Evolutionary conservation across 371 early-diverging fungal genomes (phyloP).

Genomic region (Mucor ambiguus): DNA sequence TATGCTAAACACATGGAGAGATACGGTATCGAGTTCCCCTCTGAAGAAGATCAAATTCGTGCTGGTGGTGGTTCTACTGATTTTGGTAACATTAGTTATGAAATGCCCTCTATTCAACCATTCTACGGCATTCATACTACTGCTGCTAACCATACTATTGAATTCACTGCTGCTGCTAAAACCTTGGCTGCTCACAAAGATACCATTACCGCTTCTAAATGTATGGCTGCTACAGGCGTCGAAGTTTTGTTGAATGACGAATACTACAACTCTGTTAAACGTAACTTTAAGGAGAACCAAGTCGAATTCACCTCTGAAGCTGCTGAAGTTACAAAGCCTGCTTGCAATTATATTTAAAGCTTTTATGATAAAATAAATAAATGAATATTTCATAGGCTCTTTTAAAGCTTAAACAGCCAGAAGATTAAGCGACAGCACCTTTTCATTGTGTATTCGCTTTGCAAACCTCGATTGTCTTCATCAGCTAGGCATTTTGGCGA

Average conservation of each 20-base stretch:
- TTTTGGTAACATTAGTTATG: conserved; percentile 74
- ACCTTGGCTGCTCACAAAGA: conserved; percentile 62
- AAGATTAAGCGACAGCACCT: no score
- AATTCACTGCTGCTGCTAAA: conserved; percentile 64
- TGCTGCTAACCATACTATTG: conserved; percentile 67
- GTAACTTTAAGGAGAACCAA: conserved; percentile 19
- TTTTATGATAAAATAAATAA: not conserved
- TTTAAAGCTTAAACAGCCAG: no score
- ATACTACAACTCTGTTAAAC: conserved; percentile 23
- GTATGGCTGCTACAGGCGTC: conserved; percentile 28
- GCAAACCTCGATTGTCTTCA: no score
- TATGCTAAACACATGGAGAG: conserved; percentile 61
- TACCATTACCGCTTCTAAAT: conserved; percentile 44
- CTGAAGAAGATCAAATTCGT: conserved; percentile 43
- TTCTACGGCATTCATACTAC: conserved; percentile 39
- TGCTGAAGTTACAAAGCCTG: not conserved
- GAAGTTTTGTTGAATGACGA: conserved; percentile 25
- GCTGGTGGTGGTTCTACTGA: conserved; percentile 65
- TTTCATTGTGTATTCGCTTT: no score
- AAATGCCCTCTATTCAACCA: conserved; percentile 57
- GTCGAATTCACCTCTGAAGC: conserved; percentile 6
- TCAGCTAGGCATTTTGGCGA: no score
- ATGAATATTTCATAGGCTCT: not conserved
- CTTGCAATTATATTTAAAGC: conserved; percentile 4
- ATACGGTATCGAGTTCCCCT: conserved; percentile 44